Evolutionary conservation across 1,284 basidiomycete genomes (phyloP).

Genomic region (Moesziomyces globuligerus): DNA sequence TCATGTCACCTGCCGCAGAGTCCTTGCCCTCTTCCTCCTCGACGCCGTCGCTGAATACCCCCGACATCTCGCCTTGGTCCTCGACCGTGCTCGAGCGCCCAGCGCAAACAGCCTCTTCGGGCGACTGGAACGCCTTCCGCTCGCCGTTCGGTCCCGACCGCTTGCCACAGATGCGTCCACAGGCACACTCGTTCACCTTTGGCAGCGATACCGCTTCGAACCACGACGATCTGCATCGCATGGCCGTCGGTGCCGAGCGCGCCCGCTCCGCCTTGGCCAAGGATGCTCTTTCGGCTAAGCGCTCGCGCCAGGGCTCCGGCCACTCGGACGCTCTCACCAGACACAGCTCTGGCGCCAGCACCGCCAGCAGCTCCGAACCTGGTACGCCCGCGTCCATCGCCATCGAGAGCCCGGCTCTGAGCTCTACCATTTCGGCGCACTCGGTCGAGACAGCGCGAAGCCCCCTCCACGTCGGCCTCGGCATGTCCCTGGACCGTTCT

Average conservation of each 20-base stretch:
- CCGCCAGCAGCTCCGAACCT: constrained; percentile 55
- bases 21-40: constrained; percentile 43
- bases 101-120: constrained; percentile 8
- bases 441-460: constrained; percentile 28
- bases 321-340: constrained; percentile 20
- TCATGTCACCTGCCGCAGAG: constrained; percentile 28
- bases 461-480: constrained; percentile 18
- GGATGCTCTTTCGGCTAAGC: constrained; percentile 17
- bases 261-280: constrained; percentile 15
- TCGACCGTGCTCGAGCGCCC: constrained; percentile 30
- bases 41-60: constrained; percentile 40
- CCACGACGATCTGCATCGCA: constrained; percentile 38
- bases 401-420: constrained; percentile 23
- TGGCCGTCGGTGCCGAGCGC: constrained; percentile 49
- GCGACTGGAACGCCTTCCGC: constrained; percentile 49
- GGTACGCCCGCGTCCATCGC: constrained; percentile 53
- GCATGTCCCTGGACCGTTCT: constrained; percentile 35
- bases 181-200: constrained; percentile 37
- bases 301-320: constrained; percentile 32
- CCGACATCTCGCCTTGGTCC: constrained; percentile 41
- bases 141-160: constrained; percentile 46
- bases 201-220: constrained; percentile 32
- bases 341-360: constrained; percentile 52
- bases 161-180: constrained; percentile 29
- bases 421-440: constrained; percentile 33